Percentiles rank a stretch among this genome's conserved stretches.
Conservation (phyloP, 225 moss, liverwort and hornwort genomes). For the Thuidium tamariscinum region DNA sequence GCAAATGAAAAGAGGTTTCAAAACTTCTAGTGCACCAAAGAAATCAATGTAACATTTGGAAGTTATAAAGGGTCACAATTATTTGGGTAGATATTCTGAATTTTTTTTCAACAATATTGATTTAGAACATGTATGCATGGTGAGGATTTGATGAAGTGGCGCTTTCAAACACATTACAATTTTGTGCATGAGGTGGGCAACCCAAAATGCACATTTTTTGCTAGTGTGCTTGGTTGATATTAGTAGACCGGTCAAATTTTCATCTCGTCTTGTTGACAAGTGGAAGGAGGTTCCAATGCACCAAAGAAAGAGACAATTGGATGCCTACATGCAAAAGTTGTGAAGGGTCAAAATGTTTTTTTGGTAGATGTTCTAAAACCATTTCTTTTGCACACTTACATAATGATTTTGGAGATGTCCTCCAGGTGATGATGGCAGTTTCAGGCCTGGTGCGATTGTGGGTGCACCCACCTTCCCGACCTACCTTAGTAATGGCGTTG, state of each 20-base stretch:
- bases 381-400: background rate
- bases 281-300: background rate
- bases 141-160: background rate
- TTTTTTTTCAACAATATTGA: background rate
- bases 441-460: too few relatives aligned
- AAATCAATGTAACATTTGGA: background rate
- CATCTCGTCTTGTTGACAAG: background rate
- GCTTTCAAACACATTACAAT: too few relatives aligned
- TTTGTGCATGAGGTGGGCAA: too few relatives aligned
- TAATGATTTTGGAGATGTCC: background rate
- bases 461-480: background rate
- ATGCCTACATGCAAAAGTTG: background rate
- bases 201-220: too few relatives aligned
- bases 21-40: background rate
- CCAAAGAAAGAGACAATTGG: background rate
- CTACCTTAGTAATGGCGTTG: background rate
- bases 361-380: background rate
- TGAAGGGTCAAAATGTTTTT: background rate
- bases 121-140: background rate
- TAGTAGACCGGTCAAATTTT: too few relatives aligned
- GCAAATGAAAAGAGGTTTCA: background rate
- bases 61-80: background rate
- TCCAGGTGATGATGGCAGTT: too few relatives aligned
- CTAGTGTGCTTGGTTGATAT: too few relatives aligned
- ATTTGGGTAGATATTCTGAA: background rate